Base-by-base conservation (phyloP, 176 grass and related monocot genomes). In the Oryza coarctata region DNA sequence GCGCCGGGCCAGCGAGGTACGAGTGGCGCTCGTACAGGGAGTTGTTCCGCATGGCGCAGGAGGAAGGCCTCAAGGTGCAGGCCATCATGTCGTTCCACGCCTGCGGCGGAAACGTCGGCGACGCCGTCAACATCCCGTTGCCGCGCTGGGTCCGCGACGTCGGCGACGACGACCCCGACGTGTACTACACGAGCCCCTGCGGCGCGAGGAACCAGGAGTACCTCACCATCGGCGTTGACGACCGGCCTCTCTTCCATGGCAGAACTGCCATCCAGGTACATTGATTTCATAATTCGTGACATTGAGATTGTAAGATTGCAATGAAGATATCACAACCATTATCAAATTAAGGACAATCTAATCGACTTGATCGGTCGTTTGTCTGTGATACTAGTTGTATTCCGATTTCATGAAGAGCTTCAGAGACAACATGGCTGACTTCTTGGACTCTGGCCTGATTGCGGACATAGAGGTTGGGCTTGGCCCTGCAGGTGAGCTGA, bases 51-150 rank as follows among this genome's bases (percentile, higher is more conserved):
- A 11, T 89, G 85, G 84, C 84, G 13, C 70, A 77, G 64, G 89
- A 65, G 31, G 77, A 94, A 79, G 87, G 83, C 7, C 79, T 94
- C 0, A 97, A 90, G 76, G 27, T 97, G 85, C 90, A 94, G 79
- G 85, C 80, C 68, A 92, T 94, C 80, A 92, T 97, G 94, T 97
- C 92, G 1, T 97, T 94, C 86, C 94, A 97, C 80, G 85, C 80
- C 26, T 97, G 92, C 74, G 92, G 89, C 34, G 94, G 94, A 44
- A 97, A 97, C 63, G n/a, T 97, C 71, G 94, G 94, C 74, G 89
- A 92, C 79, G 74, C 28, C 65, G 77, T 87, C 12, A 76, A 20
- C 71, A 83, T 94, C 69, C 89, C 89, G 13, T 28, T 97, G 4
- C 94, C 87, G 0, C 41, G 20, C 18, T 97, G 89, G 92, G 85